These are phyloP conservation scores for Corylus americana DNA, from an alignment of 306 rosid species.

Conservation along the genomic window DNA sequence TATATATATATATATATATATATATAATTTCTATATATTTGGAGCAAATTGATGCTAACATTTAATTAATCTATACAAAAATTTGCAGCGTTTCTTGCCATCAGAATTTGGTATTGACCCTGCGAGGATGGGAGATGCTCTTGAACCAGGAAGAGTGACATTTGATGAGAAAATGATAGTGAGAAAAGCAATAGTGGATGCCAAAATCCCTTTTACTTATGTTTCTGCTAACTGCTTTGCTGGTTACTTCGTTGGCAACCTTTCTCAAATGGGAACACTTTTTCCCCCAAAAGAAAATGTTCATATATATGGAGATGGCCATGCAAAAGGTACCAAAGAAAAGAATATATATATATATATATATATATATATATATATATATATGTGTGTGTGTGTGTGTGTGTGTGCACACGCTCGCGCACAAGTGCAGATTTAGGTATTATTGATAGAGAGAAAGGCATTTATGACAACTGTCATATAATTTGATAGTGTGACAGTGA, in stretches of 20 bases:
- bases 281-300: slow-evolving; percentile 68
- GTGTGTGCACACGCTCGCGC: too few relatives aligned
- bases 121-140: slow-evolving; percentile 73
- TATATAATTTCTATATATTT: too few relatives aligned
- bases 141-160: slow-evolving; percentile 84
- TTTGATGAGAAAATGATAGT: slow-evolving; percentile 78
- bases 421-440: too few relatives aligned
- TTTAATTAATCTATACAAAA: too few relatives aligned
- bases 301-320: slow-evolving; percentile 63
- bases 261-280: slow-evolving; percentile 67
- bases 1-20: too few relatives aligned
- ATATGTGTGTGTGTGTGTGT: too few relatives aligned
- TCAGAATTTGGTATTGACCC: slow-evolving; percentile 93
- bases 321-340: slow-evolving; percentile 58
- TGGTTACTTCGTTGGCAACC: slow-evolving; percentile 72
- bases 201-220: slow-evolving; percentile 76
- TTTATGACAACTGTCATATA: too few relatives aligned
- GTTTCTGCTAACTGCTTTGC: slow-evolving; percentile 76
- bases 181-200: slow-evolving; percentile 76
- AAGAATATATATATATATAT: too few relatives aligned
- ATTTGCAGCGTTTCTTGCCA: slow-evolving; percentile 72
- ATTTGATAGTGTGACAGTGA: too few relatives aligned
- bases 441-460: too few relatives aligned
- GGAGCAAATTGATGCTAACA: slow-evolving; percentile 15
- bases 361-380: too few relatives aligned